Base-by-base conservation (phyloP, 805 yeast species). In the Ogataea ganodermae region DNA sequence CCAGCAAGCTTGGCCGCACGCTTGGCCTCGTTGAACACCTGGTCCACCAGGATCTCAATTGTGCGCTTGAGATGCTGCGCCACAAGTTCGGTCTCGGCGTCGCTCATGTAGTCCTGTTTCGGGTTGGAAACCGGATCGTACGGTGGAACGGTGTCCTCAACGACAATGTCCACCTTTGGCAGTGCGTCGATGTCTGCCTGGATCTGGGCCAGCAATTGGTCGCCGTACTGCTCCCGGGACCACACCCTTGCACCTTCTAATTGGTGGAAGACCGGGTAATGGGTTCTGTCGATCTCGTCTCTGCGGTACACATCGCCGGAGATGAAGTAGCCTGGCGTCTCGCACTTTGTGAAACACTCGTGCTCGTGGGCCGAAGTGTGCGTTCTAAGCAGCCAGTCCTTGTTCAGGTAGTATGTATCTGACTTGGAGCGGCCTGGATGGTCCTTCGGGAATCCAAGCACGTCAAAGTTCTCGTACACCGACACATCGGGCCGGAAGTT, bases 291-390 rank as follows among this genome's bases (percentile, higher is more conserved):
- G 47, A 94, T 89, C 60, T 92, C 96, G 68, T 94, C 99, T 59
- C 96, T 78, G 60, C 99, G 78, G 63, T 91, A 94, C 8, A 94
- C 99, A 66, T 94, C 99, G 1, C 98, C 99, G 10, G 96, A 79
- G 39, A 94, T 91, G 54, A 94, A 76, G 66, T 87, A 94, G 0
- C 98, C 98, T 0, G 96, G 90, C 0, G 92, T 83, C 22, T 75
- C 62, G 44, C 82, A 74, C 2, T 68, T 67, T 37, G 75, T 72
- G 68, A 89, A 92, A 61, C 97, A 89, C 60, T 87, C 90, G 56
- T 78, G 80, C 68, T 94, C 99, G 66, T 94, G 99, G 0, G 99
- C 99, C 1, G 97, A 90, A 0, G 99, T 92, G 63, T 94, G 99
- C 0, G 99, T 94, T 60, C 99, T 74, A 50, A 94, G 70, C 23